Percentiles rank a stretch among this genome's conserved stretches.
Conservation (phyloP, 1,139 yeast species). For the Arxiozyma heterogenica region DNA sequence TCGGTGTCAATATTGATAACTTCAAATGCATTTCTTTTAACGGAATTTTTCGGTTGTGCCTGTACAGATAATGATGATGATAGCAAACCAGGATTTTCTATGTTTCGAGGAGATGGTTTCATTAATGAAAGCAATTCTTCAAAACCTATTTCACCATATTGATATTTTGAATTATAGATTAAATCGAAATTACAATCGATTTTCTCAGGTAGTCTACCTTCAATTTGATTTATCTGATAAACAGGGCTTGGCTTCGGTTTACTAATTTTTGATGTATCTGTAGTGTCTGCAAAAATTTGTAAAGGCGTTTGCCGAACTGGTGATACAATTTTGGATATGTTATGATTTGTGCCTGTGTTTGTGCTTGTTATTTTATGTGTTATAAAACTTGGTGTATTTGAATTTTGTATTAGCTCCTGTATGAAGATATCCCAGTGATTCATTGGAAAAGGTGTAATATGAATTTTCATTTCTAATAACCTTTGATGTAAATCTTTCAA, state of each 20-base stretch:
- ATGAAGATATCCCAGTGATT: neutral
- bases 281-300: constrained; percentile 5
- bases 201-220: constrained; percentile 57
- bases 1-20: neutral
- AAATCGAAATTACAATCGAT: constrained; percentile 55
- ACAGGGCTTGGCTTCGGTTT: constrained; percentile 26
- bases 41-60: neutral
- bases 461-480: neutral
- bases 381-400: neutral
- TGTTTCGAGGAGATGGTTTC: constrained; percentile 29
- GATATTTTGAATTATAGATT: constrained; percentile 38
- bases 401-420: neutral
- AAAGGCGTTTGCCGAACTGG: constrained; percentile 1
- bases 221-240: constrained; percentile 41
- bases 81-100: neutral
- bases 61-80: neutral
- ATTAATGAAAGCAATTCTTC: constrained; percentile 52
- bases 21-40: neutral
- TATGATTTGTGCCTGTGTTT: neutral
- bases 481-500: neutral
- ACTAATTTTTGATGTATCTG: constrained; percentile 14
- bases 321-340: neutral
- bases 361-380: neutral
- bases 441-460: neutral
- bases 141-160: constrained; percentile 50